Base-by-base conservation (phyloP, 768 basidiomycete genomes). In the Daedaleopsis nitida region DNA sequence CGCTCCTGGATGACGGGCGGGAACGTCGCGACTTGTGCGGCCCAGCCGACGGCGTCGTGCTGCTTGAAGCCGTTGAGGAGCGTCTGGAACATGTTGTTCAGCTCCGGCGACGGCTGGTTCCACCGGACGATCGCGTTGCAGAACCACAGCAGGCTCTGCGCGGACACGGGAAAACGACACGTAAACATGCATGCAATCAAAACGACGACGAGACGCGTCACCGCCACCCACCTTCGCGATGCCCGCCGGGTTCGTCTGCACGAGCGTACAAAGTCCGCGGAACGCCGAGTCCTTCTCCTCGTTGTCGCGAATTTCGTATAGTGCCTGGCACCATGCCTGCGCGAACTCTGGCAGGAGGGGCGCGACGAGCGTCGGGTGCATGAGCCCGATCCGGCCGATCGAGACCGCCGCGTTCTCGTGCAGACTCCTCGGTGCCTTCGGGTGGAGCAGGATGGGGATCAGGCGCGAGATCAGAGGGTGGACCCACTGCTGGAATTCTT, bases 251-350 rank as follows among this genome's bases (percentile, higher is more conserved):
- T 99, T 99, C 34, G 86, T 86, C 75, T 96, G 93, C 62, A 98
- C 94, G 39, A 98, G 87, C 32, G 93, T 93, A 75, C 97, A 99
- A 68, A 99, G 85, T 2, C 97, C 97, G 58, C 96, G 84, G 86
- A 98, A 99, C 7, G 97, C 97, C 21, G 95, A 98, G 70, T 98
- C 97, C 77, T 98, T 99, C 80, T 99, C 97, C 68, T 98, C 96
- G 69, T 98, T 99, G 70, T 99, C 97, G 65, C 97, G 89, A 73
- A 99, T 99, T 75, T 98, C 97, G 72, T 95, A 95, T 56, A 99
- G 78, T 8, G 96, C 95, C 68, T 93, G 92, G 74, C 96, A 97
- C 97, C 97, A 99, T 14, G 91, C 87, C 73, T 93, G 91, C 5
- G 94, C 95, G 74, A 98, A 98, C 66, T 91, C 89, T 0, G 86